These are phyloP conservation scores for Phytophthora rubi DNA, from an alignment of 352 stramenopile species.

Conservation along the genomic window DNA sequence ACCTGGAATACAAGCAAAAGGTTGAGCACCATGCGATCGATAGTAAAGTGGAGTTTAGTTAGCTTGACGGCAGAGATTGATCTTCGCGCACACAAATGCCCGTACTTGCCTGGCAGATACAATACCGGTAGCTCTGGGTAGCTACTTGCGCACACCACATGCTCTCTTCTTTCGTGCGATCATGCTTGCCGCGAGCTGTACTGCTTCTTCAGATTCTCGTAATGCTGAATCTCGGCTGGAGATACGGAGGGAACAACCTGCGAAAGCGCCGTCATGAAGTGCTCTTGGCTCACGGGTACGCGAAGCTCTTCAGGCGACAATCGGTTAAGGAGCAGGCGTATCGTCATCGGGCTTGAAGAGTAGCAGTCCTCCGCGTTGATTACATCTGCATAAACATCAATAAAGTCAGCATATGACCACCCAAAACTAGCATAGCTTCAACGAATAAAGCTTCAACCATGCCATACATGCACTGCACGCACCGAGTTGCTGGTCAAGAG, in stretches of 20 bases:
- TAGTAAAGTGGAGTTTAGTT: conserved; percentile 10
- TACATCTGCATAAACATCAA: conserved; percentile 42
- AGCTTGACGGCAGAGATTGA: conserved; percentile 13
- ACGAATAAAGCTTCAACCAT: conserved; percentile 10
- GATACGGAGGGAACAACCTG: conserved; percentile 87
- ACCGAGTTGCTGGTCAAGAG: conserved; percentile 73
- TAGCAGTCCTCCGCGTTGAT: conserved; percentile 85
- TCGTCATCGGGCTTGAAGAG: conserved; percentile 74
- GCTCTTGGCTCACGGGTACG: conserved; percentile 56
- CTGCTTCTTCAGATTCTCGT: conserved; percentile 87
- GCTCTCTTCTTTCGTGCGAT: conserved; percentile 15
- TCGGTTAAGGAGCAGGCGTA: conserved; percentile 69
- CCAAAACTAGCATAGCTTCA: conserved; percentile 4
- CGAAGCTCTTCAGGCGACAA: conserved; percentile 66
- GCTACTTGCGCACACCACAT: not conserved
- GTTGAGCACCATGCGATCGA: conserved; percentile 20
- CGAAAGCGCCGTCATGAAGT: conserved; percentile 67
- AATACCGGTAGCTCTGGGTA: not conserved
- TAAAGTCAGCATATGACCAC: conserved; percentile 17
- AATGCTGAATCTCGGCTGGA: conserved; percentile 83
- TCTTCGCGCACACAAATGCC: not conserved
- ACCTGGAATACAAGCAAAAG: conserved; percentile 23
- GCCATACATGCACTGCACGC: conserved; percentile 17
- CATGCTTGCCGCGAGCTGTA: conserved; percentile 75
- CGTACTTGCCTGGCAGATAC: conserved; percentile 19